A percentile compares a stretch with the other conserved stretches of the same genome.
These are phyloP conservation scores for Diaporthe sp. DNA, from an alignment of 2,329 filamentous ascomycete species.

Conservation along the genomic window DNA sequence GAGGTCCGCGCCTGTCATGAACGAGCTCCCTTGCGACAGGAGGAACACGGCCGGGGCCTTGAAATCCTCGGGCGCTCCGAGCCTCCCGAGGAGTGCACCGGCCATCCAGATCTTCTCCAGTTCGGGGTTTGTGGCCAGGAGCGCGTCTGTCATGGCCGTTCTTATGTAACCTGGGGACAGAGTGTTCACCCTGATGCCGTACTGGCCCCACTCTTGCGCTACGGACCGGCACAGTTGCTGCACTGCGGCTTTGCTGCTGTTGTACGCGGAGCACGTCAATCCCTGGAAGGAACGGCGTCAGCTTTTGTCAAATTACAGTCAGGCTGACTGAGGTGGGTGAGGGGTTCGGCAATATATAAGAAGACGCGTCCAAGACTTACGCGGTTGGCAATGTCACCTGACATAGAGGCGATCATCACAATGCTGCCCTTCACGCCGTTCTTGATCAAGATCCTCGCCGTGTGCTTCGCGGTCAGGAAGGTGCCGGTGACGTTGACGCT, in stretches of 20 bases:
- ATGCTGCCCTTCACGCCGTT: slow-evolving; percentile 60
- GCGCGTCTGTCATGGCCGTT: slow-evolving; percentile 62
- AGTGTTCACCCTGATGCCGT: slow-evolving; percentile 76
- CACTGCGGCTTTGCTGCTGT: slow-evolving; percentile 73
- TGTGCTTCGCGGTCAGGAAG: slow-evolving; percentile 78
- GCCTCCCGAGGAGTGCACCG: slow-evolving; percentile 65
- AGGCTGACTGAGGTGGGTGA: not conserved
- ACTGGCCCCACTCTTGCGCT: slow-evolving; percentile 72
- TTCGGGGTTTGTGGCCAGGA: slow-evolving; percentile 58
- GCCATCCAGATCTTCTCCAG: slow-evolving; percentile 67
- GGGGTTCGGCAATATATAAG: not conserved
- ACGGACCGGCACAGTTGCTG: slow-evolving; percentile 71
- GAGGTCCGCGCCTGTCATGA: slow-evolving; percentile 70
- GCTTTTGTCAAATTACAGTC: not conserved
- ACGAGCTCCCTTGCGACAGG: slow-evolving; percentile 68
- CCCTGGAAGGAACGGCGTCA: slow-evolving; percentile 57
- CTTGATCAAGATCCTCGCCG: slow-evolving; percentile 69
- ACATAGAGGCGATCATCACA: slow-evolving; percentile 65
- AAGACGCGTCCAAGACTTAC: slow-evolving; percentile 52
- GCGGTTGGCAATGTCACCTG: slow-evolving; percentile 63
- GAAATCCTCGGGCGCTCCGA: slow-evolving; percentile 70
- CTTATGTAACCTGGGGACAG: slow-evolving; percentile 72
- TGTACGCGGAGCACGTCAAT: slow-evolving; percentile 74
- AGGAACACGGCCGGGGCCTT: slow-evolving; percentile 70
- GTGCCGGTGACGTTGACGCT: slow-evolving; percentile 79